Conservation (phyloP, 2,329 filamentous ascomycete species). For the Neopestalotiopsis sp. region DNA sequence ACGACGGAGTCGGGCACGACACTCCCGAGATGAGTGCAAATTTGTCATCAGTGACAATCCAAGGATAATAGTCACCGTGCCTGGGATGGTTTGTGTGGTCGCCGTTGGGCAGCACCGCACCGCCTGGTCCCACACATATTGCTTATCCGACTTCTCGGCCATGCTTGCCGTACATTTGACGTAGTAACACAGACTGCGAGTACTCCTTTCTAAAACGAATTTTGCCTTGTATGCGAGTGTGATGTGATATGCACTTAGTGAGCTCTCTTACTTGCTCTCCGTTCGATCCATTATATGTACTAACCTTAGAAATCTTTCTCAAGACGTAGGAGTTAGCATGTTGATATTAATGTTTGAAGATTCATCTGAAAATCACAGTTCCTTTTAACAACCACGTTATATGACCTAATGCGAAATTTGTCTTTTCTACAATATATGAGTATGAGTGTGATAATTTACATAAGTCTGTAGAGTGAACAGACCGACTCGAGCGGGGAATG, state of each 20-base stretch:
- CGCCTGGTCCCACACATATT: neutral
- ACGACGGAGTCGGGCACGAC: neutral
- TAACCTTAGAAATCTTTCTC: neutral
- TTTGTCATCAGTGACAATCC: neutral
- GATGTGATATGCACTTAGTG: slow-evolving; percentile 1
- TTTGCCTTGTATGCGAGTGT: neutral
- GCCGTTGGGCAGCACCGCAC: neutral
- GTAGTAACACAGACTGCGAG: neutral
- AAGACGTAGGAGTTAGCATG: neutral
- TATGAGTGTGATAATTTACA: no score
- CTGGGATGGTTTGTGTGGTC: neutral
- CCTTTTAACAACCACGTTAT: no score
- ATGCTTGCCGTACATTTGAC: neutral
- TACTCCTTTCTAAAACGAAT: neutral
- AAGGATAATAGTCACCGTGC: neutral
- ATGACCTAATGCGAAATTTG: neutral
- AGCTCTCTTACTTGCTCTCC: neutral
- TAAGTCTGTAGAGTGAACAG: no score
- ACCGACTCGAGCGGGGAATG: no score
- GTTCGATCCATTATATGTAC: no score
- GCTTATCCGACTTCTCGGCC: neutral
- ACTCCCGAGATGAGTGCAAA: neutral
- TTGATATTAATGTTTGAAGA: neutral
- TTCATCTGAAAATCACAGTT: no score
- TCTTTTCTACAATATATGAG: neutral